Evolutionary conservation across 192 early-diverging fungal species (phyloP).

Genomic region (Obelidium mucronatum): DNA sequence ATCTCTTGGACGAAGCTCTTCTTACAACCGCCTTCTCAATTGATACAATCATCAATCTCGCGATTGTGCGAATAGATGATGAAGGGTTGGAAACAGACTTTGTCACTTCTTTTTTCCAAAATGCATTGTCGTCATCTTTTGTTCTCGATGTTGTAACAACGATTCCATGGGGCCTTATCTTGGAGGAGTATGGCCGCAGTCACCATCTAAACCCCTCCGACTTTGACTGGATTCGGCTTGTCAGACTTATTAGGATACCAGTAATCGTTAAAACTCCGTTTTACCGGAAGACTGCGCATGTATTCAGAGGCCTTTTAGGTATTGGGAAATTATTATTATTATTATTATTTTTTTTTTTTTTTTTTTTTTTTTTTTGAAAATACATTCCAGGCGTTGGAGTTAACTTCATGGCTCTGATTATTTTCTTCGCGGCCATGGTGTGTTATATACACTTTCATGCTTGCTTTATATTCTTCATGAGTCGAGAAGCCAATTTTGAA

Average conservation of each 20-base stretch:
- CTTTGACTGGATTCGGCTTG: constrained; percentile 30
- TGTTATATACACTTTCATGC: constrained; percentile 22
- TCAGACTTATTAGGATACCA: constrained; percentile 16
- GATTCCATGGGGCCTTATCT: constrained; percentile 45
- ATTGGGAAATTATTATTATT: too few relatives aligned
- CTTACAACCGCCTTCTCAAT: neutral
- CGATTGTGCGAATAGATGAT: constrained; percentile 6
- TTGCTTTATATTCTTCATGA: constrained; percentile 15
- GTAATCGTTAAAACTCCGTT: constrained; percentile 13
- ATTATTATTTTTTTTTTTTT: constrained; percentile 10
- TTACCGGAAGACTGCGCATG: constrained; percentile 16
- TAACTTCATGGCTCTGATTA: constrained; percentile 24
- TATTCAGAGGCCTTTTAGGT: constrained; percentile 32
- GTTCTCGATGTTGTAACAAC: constrained; percentile 38
- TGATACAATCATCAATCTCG: constrained; percentile 28
- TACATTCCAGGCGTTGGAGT: constrained; percentile 9
- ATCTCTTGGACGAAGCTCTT: neutral
- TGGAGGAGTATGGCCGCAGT: constrained; percentile 11
- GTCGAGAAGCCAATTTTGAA: neutral
- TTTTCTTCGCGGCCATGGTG: constrained; percentile 9
- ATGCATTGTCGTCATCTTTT: constrained; percentile 23
- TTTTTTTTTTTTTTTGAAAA: constrained; percentile 18
- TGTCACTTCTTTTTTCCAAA: neutral
- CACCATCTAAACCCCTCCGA: constrained; percentile 8
- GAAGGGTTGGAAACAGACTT: constrained; percentile 9